phyloP scores from a whole-genome alignment of 208 protist species.

The Phytomonas sp. region DNA sequence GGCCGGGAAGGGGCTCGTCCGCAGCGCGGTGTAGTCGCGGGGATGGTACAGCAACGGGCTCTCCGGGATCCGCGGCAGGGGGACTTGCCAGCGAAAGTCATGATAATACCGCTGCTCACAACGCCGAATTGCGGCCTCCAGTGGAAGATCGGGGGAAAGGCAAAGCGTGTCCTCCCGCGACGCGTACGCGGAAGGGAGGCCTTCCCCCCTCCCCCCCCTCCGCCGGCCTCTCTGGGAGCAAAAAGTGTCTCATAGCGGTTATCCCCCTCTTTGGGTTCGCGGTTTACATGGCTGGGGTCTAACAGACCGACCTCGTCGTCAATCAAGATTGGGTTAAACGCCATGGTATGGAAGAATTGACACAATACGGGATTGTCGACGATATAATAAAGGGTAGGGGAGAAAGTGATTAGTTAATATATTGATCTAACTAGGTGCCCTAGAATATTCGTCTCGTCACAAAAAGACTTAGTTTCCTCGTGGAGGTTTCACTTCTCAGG shows the following conservation, averaged over 20 bases:
- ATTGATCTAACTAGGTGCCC: not conserved
- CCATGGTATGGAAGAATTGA: conserved; percentile 17
- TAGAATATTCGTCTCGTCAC: not conserved
- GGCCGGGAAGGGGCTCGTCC: conserved; percentile 22
- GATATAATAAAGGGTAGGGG: not conserved
- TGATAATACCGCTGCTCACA: conserved; percentile 58
- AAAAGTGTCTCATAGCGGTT: not conserved
- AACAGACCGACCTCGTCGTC: conserved; percentile 22
- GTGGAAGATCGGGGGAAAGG: not conserved
- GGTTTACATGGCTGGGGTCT: not conserved
- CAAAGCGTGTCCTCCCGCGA: not conserved
- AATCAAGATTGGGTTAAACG: conserved; percentile 67
- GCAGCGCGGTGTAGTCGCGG: conserved; percentile 36
- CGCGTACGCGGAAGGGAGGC: conserved; percentile 14
- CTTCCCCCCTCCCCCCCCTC: no score
- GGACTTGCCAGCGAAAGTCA: conserved; percentile 55
- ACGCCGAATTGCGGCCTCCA: conserved; percentile 32
- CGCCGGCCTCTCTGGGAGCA: not conserved
- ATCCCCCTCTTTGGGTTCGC: not conserved
- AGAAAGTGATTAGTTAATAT: not conserved
- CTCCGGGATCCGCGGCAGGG: conserved; percentile 43
- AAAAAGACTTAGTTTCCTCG: not conserved
- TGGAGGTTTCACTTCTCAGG: not conserved
- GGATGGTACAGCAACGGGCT: conserved; percentile 60
- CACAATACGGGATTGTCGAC: not conserved